Percentiles rank a stretch among this genome's conserved stretches.
Evolutionary conservation across 768 basidiomycete species (phyloP).

Genomic region (Tubosaeta brunneosetosa): DNA sequence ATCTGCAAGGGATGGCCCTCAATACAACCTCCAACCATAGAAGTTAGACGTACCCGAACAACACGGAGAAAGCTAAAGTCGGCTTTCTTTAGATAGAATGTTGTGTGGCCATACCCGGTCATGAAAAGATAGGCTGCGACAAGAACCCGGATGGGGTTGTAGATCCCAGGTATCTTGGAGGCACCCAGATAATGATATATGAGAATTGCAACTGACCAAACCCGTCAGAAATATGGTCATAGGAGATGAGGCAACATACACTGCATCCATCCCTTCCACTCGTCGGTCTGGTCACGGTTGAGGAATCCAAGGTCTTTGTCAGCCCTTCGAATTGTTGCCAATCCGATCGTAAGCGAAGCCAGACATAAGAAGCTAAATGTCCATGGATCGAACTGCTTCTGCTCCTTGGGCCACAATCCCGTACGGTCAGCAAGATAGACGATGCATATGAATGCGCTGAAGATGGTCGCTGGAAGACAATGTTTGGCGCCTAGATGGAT

Average conservation of each 20-base stretch:
- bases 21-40: background rate
- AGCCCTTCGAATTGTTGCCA: slow-evolving; percentile 59
- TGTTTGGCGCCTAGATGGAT: slow-evolving; percentile 13
- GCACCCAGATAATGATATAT: slow-evolving; percentile 89
- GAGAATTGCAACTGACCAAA: slow-evolving; percentile 68
- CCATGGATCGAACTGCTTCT: slow-evolving; percentile 75
- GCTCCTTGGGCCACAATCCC: slow-evolving; percentile 81
- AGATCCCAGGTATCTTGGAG: slow-evolving; percentile 89
- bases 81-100: slow-evolving; percentile 84
- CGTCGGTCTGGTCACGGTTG: slow-evolving; percentile 90
- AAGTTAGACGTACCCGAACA: slow-evolving; percentile 47
- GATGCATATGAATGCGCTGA: slow-evolving; percentile 62
- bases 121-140: slow-evolving; percentile 90
- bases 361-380: slow-evolving; percentile 60
- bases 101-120: slow-evolving; percentile 90
- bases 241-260: slow-evolving; percentile 41
- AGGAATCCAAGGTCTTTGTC: slow-evolving; percentile 87
- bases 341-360: slow-evolving; percentile 50
- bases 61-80: slow-evolving; percentile 80
- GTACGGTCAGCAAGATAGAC: slow-evolving; percentile 84
- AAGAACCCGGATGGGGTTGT: slow-evolving; percentile 84
- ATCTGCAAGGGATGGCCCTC: slow-evolving; percentile 38
- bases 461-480: slow-evolving; percentile 46
- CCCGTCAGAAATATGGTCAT: background rate
- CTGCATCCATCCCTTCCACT: slow-evolving; percentile 99